Conservation (phyloP, 1,284 basidiomycete genomes). For the Fomitopsis pinicola region DNA sequence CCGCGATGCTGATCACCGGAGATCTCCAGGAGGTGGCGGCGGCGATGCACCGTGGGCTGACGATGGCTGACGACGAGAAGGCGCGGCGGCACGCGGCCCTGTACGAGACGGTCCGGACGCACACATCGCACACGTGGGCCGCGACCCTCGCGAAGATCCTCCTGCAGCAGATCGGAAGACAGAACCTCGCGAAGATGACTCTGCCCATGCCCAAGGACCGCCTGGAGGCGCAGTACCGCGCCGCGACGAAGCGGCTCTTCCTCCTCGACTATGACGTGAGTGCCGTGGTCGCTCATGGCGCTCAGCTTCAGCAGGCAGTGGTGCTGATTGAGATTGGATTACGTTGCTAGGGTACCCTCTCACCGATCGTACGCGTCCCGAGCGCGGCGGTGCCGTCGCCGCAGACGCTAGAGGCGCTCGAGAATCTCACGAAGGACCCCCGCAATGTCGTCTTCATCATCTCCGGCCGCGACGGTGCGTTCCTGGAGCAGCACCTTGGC, state of each 20-base stretch:
- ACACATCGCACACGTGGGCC: slow-evolving; percentile 97
- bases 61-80: slow-evolving; percentile 82
- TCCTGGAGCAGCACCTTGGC: slow-evolving; percentile 90
- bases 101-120: slow-evolving; percentile 86
- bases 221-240: slow-evolving; percentile 64
- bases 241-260: slow-evolving; percentile 82
- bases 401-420: slow-evolving; percentile 73
- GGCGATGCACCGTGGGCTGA: slow-evolving; percentile 89
- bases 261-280: slow-evolving; percentile 95
- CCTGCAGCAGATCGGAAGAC: slow-evolving; percentile 75
- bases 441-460: slow-evolving; percentile 95
- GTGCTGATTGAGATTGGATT: background rate
- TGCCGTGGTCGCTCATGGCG: slow-evolving; percentile 12
- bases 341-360: slow-evolving; percentile 76
- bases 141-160: slow-evolving; percentile 87
- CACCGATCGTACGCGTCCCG: slow-evolving; percentile 95
- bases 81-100: slow-evolving; percentile 71
- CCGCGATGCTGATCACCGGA: slow-evolving; percentile 8
- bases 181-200: slow-evolving; percentile 84
- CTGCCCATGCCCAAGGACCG: slow-evolving; percentile 74
- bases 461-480: slow-evolving; percentile 92
- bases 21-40: slow-evolving; percentile 75
- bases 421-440: slow-evolving; percentile 72
- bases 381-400: slow-evolving; percentile 83
- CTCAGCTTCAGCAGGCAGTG: background rate